Evolutionary conservation across 2,329 filamentous ascomycete genomes (phyloP).

Genomic region (Penicillium polonicum): DNA sequence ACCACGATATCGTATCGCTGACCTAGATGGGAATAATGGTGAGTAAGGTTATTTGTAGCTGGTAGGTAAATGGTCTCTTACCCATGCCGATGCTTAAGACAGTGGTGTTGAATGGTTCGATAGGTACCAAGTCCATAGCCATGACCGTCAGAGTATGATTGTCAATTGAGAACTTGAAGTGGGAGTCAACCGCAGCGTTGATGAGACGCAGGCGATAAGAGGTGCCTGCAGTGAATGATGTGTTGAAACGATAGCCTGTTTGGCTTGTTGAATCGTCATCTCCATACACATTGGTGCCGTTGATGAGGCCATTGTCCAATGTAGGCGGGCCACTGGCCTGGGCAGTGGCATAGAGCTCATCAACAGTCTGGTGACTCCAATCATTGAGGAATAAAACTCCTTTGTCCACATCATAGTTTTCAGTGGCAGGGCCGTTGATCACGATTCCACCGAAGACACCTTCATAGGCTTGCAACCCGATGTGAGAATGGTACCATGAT

Average conservation of each 20-base stretch:
- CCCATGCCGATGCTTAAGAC: neutral
- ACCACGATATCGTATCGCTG: neutral
- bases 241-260: neutral
- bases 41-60: neutral
- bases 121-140: neutral
- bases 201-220: neutral
- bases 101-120: neutral
- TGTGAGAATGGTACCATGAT: neutral
- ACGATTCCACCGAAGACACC: neutral
- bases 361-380: neutral
- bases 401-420: neutral
- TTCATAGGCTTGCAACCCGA: neutral
- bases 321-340: neutral
- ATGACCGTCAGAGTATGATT: neutral
- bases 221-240: neutral
- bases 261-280: neutral
- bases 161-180: neutral
- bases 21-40: neutral
- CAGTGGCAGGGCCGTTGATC: neutral
- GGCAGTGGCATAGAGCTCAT: neutral
- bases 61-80: neutral
- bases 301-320: neutral
- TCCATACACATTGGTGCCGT: neutral
- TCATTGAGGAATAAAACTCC: neutral
- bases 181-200: neutral